phyloP scores from a whole-genome alignment of 2,329 filamentous ascomycete genomes.

The Cercospora berteroae region DNA sequence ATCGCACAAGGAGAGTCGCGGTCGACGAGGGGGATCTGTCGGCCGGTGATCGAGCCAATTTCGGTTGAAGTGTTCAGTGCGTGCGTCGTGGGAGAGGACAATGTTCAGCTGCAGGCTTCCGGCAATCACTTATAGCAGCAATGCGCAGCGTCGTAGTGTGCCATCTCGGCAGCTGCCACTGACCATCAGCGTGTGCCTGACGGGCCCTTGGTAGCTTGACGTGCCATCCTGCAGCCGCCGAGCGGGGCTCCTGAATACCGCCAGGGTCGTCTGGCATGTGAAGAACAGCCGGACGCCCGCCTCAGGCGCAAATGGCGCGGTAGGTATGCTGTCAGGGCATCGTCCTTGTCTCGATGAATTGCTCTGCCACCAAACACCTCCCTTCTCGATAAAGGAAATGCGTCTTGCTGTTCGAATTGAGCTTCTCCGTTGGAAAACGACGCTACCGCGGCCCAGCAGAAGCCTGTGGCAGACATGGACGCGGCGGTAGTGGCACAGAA shows the following conservation, averaged over 20 bases:
- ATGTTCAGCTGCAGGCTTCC: background rate
- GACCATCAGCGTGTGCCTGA: background rate
- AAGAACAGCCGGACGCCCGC: background rate
- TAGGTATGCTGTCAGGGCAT: background rate
- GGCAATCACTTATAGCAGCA: constrained; percentile 2
- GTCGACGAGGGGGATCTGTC: constrained; percentile 12
- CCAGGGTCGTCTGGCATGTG: background rate
- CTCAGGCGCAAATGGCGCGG: background rate
- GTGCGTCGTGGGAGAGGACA: background rate
- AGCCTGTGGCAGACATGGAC: background rate
- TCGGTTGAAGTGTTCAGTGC: background rate
- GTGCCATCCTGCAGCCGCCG: background rate
- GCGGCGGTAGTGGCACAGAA: background rate
- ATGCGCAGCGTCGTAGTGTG: background rate
- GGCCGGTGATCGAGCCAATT: constrained; percentile 3
- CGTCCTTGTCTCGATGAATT: background rate
- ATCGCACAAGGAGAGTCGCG: constrained; percentile 12
- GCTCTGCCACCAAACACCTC: background rate
- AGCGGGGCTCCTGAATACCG: background rate
- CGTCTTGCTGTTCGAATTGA: background rate
- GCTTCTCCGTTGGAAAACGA: background rate
- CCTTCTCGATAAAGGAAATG: background rate
- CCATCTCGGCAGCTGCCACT: background rate
- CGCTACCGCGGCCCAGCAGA: background rate
- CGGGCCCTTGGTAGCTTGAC: background rate